Base-by-base conservation (phyloP, 129 eudicot genomes). In the Rutidosis leptorrhynchoides region DNA sequence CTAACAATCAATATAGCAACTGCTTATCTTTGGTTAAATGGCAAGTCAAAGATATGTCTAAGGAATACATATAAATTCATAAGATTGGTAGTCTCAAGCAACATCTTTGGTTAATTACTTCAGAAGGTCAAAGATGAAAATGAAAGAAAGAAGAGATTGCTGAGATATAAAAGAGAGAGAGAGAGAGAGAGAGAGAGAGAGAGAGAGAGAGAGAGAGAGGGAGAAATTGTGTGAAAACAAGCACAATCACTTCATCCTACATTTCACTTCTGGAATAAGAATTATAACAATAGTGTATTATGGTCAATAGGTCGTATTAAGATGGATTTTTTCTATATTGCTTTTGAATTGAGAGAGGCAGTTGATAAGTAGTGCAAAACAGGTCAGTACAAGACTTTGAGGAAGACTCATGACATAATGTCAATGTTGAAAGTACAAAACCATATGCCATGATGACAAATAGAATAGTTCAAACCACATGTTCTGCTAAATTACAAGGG, bases 21-120 rank as follows among this genome's bases (percentile, higher is more conserved):
- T 11, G 30, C 21, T 66, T 28, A 49, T 66, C 58, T 65, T 28
- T 29, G 19, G 22, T 52, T 53, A 20, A 52, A 62, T 29, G 51
- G 30, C 45, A 32, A 67, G 30, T 52, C 62, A 19, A 52, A 51
- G 62, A 51, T 51, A 27, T 9, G 71, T 46, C 28, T 4, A 8
- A 66, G 26, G 20, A 66, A 12, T 10, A 20, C 33, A 67, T 53
- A 33, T 26, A 32, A 30, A 67, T 21, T 10, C 15, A 29, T 20
- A 20, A 52, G 21, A 17, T 28, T 67, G 42, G 62, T 51, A 32
- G 14, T 51, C 46, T 51, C 48, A 49, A 23, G 62, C 32, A 25
- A 56, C 14, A 8, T 56, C 19, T 25, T 16, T 56, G 8, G 8
- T 56, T 49, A 16, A 57, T 26, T 23, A 57, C 62, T 57, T 25